A percentile compares a stretch with the other conserved stretches of the same genome.
phyloP scores from a whole-genome alignment of 331 rosid species.

The Acacia pycnantha region DNA sequence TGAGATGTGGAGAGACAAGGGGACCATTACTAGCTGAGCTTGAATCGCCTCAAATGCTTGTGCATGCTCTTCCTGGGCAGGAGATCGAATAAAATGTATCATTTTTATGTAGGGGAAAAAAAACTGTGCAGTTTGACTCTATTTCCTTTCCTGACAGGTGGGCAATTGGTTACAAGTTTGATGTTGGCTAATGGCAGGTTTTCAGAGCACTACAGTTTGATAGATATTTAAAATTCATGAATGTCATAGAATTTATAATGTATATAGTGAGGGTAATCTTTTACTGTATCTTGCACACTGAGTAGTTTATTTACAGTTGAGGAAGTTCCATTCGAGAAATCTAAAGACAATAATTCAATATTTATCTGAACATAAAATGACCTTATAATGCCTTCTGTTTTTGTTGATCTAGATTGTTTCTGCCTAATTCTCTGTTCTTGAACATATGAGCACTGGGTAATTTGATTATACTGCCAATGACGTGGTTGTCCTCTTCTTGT shows the following conservation, averaged over 20 bases:
- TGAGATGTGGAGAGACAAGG: conserved; percentile 46
- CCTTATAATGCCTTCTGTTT: neutral
- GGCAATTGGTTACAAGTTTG: conserved; percentile 25
- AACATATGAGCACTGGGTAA: neutral
- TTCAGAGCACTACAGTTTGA: conserved; percentile 14
- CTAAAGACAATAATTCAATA: neutral
- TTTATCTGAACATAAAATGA: neutral
- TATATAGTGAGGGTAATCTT: neutral
- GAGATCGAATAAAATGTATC: conserved; percentile 59
- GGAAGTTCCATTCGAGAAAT: neutral
- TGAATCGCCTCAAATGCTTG: conserved; percentile 38
- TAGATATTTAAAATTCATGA: conserved; percentile 18
- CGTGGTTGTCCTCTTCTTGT: neutral
- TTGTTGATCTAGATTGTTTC: conserved; percentile 5
- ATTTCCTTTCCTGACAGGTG: conserved; percentile 22
- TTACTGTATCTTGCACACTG: neutral
- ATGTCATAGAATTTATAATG: conserved; percentile 25
- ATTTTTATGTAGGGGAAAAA: conserved; percentile 5
- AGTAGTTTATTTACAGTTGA: neutral
- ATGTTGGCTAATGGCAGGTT: conserved; percentile 23
- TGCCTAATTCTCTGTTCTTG: neutral
- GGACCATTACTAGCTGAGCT: conserved; percentile 62
- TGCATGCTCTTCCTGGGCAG: conserved; percentile 43
- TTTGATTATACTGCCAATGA: neutral
- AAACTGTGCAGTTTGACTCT: conserved; percentile 26